Conservation (phyloP, 179 eudicot genomes). For the Spergularia azorica region DNA sequence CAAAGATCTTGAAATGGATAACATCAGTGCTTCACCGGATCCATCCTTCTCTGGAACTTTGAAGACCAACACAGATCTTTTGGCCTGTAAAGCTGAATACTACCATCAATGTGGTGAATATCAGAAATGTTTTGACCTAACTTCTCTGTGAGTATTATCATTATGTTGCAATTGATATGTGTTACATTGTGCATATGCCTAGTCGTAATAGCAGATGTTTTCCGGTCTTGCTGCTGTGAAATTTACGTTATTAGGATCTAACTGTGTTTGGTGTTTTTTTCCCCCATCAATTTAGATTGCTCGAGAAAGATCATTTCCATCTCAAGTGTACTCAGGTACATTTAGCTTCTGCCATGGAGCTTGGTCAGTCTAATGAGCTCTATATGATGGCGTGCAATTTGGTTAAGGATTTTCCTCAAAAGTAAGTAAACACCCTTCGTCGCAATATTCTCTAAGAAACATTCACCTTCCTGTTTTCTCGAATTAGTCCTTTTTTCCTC, state of each 20-base stretch:
- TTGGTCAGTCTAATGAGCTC: constrained; percentile 94
- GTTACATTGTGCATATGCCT: not conserved
- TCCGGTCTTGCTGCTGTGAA: not conserved
- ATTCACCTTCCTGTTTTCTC: not conserved
- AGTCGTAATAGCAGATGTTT: not conserved
- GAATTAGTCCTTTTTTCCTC: not conserved
- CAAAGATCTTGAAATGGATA: constrained; percentile 75
- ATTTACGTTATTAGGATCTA: constrained; percentile 7
- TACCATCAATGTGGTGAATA: constrained; percentile 98
- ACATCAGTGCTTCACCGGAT: constrained; percentile 42
- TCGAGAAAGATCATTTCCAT: constrained; percentile 97
- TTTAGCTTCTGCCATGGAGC: constrained; percentile 98
- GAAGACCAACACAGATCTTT: constrained; percentile 87
- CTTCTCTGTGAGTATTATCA: constrained; percentile 63
- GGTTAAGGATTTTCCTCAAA: constrained; percentile 96
- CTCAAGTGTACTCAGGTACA: constrained; percentile 85
- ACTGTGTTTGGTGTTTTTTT: constrained; percentile 13
- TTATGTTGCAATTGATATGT: not conserved
- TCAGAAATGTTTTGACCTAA: constrained; percentile 94
- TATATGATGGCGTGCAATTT: constrained; percentile 95
- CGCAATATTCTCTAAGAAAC: not conserved
- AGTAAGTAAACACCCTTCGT: constrained; percentile 48
- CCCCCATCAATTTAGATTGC: constrained; percentile 56
- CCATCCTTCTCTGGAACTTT: constrained; percentile 57
- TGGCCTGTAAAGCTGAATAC: constrained; percentile 98